Evolutionary conservation across 2,329 filamentous ascomycete genomes (phyloP).

Genomic region (Teratosphaeria pseudoeucalypti): DNA sequence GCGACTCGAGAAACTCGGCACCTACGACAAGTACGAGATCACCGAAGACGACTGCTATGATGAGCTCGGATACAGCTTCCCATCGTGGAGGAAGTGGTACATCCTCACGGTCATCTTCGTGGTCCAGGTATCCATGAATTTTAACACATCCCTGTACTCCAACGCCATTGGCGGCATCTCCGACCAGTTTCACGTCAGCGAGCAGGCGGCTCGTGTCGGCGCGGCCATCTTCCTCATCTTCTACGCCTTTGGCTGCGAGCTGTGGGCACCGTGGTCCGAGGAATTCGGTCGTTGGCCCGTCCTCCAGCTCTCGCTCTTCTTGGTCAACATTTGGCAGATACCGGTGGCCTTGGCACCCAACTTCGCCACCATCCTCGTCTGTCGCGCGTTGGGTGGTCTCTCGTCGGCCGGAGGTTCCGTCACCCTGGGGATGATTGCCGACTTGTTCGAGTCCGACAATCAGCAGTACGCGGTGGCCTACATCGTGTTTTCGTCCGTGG

Average conservation of each 20-base stretch:
- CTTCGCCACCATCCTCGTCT: constrained; percentile 37
- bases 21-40: constrained; percentile 37
- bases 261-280: constrained; percentile 46
- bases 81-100: constrained; percentile 44
- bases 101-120: constrained; percentile 43
- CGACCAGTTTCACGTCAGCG: constrained; percentile 37
- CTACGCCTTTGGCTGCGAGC: constrained; percentile 42
- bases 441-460: constrained; percentile 50
- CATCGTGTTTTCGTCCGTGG: constrained; percentile 39
- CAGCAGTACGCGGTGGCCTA: constrained; percentile 54
- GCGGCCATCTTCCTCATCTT: constrained; percentile 42
- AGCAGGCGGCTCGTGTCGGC: constrained; percentile 38
- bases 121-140: constrained; percentile 49
- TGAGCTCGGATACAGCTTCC: constrained; percentile 39
- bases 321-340: constrained; percentile 47
- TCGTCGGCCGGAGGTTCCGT: constrained; percentile 56
- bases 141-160: constrained; percentile 47
- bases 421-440: constrained; percentile 56
- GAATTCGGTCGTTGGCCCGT: constrained; percentile 44
- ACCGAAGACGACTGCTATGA: constrained; percentile 42
- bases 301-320: constrained; percentile 40
- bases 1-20: constrained; percentile 21
- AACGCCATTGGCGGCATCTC: constrained; percentile 40
- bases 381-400: constrained; percentile 44
- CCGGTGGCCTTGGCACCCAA: constrained; percentile 37